These are phyloP conservation scores for Paecilomyces dactylethromorphus DNA, from an alignment of 2,329 filamentous ascomycete species.

Conservation along the genomic window DNA sequence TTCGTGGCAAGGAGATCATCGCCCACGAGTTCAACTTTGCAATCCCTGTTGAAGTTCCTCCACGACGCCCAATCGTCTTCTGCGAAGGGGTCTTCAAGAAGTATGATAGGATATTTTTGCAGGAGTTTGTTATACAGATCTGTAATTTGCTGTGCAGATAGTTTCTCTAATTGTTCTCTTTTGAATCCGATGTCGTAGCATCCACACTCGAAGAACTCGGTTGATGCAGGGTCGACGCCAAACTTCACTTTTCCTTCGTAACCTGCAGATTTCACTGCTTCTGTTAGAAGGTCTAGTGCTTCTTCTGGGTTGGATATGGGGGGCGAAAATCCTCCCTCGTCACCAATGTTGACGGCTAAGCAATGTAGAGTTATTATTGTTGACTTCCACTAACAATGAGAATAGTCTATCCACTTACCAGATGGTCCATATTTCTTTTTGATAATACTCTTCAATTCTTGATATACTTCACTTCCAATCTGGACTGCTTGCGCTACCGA, in stretches of 20 bases:
- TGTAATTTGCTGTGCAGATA: conserved; percentile 19
- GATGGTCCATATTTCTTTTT: conserved; percentile 20
- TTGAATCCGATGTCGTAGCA: conserved; percentile 36
- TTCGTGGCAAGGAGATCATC: conserved; percentile 38
- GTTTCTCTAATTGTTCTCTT: conserved; percentile 13
- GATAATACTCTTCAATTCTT: conserved; percentile 24
- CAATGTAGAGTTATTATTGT: not conserved
- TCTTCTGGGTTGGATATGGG: conserved; percentile 27
- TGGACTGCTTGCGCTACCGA: conserved; percentile 13
- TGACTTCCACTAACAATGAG: not conserved
- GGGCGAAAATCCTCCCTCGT: conserved; percentile 33
- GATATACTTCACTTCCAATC: conserved; percentile 28
- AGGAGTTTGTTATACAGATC: conserved; percentile 25
- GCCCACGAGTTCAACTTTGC: conserved; percentile 32
- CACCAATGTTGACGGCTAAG: conserved; percentile 24
- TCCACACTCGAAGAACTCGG: conserved; percentile 29
- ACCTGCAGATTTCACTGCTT: conserved; percentile 18
- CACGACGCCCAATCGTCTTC: conserved; percentile 35
- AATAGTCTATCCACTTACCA: conserved; percentile 7
- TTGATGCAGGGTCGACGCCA: conserved; percentile 36
- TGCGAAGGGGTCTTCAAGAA: conserved; percentile 38
- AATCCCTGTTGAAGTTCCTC: conserved; percentile 27
- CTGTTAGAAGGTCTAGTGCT: conserved; percentile 25
- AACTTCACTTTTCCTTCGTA: conserved; percentile 30
- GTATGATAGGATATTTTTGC: conserved; percentile 30